Conservation (phyloP, 306 rosid genomes). For the Vachellia pachyceras region DNA sequence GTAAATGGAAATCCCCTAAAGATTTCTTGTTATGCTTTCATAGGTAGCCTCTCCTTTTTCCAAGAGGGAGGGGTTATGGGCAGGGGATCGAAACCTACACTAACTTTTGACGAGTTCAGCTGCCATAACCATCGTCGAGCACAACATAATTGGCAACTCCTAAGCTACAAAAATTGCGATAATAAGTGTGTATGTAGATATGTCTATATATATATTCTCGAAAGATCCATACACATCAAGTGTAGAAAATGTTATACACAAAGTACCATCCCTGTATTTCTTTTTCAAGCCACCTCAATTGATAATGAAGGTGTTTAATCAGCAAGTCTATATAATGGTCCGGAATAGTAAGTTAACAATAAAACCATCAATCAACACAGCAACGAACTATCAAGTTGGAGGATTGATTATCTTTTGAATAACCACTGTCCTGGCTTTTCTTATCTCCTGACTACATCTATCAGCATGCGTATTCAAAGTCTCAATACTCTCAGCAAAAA, state of each 20-base stretch:
- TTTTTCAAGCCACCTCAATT: constrained; percentile 5
- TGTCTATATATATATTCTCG: background rate
- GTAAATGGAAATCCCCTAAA: background rate
- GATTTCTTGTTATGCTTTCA: background rate
- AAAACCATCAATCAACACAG: constrained; percentile 38
- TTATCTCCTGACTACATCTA: constrained; percentile 64
- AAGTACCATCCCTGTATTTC: constrained; percentile 32
- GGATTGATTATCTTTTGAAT: constrained; percentile 58
- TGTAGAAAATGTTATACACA: constrained; percentile 23
- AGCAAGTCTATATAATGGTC: constrained; percentile 25
- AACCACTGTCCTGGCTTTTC: constrained; percentile 76
- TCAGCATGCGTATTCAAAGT: constrained; percentile 66
- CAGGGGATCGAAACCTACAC: too few species aligned
- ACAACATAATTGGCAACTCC: too few species aligned
- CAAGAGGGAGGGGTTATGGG: too few species aligned
- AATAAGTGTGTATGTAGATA: too few species aligned
- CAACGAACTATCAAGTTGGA: constrained; percentile 36
- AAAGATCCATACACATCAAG: constrained; percentile 26
- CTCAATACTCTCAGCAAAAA: constrained; percentile 58
- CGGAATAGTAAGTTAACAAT: constrained; percentile 19
- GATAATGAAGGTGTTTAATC: constrained; percentile 36
- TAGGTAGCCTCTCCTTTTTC: background rate
- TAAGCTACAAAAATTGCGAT: too few species aligned
- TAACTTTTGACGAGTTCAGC: too few species aligned
- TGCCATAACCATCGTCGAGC: too few species aligned